Evolutionary conservation across 129 eudicot species (phyloP), one percentile per base, ranked within the genome.

Genomic region (Solidago caesia): DNA sequence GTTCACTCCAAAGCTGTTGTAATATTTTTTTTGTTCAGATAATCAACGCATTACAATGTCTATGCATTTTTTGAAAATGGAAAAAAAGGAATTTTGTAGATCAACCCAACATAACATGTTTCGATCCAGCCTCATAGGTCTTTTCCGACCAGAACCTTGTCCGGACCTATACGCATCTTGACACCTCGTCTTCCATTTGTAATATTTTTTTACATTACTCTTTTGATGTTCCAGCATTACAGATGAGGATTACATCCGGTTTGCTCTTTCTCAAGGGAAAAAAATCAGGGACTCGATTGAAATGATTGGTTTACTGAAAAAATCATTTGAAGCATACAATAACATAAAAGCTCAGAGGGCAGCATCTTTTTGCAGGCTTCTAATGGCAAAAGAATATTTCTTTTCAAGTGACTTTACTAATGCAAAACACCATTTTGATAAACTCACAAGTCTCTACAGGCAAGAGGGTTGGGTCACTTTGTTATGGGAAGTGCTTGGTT

Each of bases 401-500:
- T 5, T 71, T 45, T 53, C 82, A 27, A 80, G 56, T 70, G 96
- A 90, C 13, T 85, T 79, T 61, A 64, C 72, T 65, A 87, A 80
- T 61, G 92, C 99, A 42, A 91, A 87, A 86, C 64, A 68, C 75
- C 65, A 80, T 58, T 88, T 94, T 27, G 90, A 84, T 53, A 79
- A 75, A 68, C 85, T 89, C 58, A 85, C 96, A 44, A 82, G 76
- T 80, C 89, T 88, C 56, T 91, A 94, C 70, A 81, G 99, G 62
- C 91, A 86, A 55, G 96, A 94, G 74, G 97, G 99, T 53, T 94
- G 99, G 99, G 84, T 84, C 25, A 76, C 92, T 46, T 83, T 92
- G 63, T 81, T 94, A 70, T 94, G 99, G 99, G 97, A 90, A 64
- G 91, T 80, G 70, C 86, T 94, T 52, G 99, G 97, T 51, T 94